Conservation (phyloP, 106 monocot species). For the Ottelia alismoides region DNA sequence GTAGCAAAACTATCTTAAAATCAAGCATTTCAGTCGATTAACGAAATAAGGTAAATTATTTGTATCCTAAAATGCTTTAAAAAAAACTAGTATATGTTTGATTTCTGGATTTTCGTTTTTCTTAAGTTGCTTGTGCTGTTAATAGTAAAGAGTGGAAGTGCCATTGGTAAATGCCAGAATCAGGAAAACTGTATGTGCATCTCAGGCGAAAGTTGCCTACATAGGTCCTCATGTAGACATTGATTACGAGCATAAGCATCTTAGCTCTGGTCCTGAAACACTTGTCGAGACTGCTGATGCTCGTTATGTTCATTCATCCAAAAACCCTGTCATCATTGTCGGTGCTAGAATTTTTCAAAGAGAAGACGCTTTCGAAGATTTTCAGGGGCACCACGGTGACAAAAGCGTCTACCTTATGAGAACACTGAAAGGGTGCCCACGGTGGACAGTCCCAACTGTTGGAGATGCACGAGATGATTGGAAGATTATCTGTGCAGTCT, state of each 20-base stretch:
- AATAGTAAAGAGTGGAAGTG: constrained; percentile 88
- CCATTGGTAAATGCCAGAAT: constrained; percentile 98
- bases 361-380: constrained; percentile 85
- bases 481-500: constrained; percentile 92
- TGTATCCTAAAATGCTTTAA: too few species aligned
- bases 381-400: constrained; percentile 98
- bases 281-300: constrained; percentile 83
- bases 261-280: constrained; percentile 71
- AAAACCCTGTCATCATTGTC: constrained; percentile 79
- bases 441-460: constrained; percentile 87
- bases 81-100: too few species aligned
- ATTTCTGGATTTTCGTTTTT: too few species aligned
- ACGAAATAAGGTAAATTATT: too few species aligned
- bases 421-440: constrained; percentile 86
- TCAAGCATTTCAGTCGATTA: too few species aligned
- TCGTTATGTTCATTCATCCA: constrained; percentile 56
- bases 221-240: constrained; percentile 75
- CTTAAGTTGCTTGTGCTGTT: background rate
- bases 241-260: constrained; percentile 77
- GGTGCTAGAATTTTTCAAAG: constrained; percentile 69
- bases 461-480: constrained; percentile 98
- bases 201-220: constrained; percentile 91
- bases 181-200: constrained; percentile 63
- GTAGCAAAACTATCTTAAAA: too few species aligned
- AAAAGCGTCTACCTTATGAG: constrained; percentile 87